These are phyloP conservation scores for Neocucurbitaria cava DNA, from an alignment of 2,329 filamentous ascomycete genomes.

Conservation along the genomic window DNA sequence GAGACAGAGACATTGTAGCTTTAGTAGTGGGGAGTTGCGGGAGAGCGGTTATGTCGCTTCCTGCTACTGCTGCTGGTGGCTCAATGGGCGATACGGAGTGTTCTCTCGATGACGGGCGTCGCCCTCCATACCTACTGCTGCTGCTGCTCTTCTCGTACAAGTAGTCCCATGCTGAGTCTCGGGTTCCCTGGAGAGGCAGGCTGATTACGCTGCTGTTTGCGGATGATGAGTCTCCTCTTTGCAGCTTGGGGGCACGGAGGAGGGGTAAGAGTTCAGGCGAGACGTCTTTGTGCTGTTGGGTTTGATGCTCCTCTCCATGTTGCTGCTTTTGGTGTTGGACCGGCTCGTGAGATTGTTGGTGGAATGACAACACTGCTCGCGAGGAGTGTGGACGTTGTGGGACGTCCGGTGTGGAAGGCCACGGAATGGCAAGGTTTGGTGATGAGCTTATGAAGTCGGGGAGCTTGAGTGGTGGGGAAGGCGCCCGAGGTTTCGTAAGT, in stretches of 20 bases:
- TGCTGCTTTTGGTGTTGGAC: not conserved
- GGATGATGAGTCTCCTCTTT: not conserved
- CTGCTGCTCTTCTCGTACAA: conserved; percentile 17
- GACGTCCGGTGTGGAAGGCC: conserved; percentile 17
- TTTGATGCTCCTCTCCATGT: not conserved
- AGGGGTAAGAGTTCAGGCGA: conserved; percentile 1
- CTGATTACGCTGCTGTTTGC: conserved; percentile 24
- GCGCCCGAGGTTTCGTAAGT: not conserved
- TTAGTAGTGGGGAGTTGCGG: conserved; percentile 1
- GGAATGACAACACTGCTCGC: not conserved
- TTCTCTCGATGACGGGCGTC: not conserved
- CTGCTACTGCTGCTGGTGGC: not conserved
- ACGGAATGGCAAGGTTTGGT: conserved; percentile 13
- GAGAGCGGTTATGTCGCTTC: not conserved
- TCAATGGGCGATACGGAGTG: not conserved
- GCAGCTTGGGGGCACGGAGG: not conserved
- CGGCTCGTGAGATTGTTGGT: not conserved
- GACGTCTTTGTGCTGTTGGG: not conserved
- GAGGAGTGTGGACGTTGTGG: conserved; percentile 9
- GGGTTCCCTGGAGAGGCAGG: conserved; percentile 32
- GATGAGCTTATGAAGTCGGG: conserved; percentile 13
- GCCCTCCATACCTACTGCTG: not conserved
- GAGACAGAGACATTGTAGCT: not conserved
- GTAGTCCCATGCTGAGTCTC: conserved; percentile 23
- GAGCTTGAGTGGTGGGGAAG: conserved; percentile 2